Percentiles rank a stretch among this genome's conserved stretches.
Conservation (phyloP, 2,329 filamentous ascomycete genomes). For the Aspergillus pseudotamarii region DNA sequence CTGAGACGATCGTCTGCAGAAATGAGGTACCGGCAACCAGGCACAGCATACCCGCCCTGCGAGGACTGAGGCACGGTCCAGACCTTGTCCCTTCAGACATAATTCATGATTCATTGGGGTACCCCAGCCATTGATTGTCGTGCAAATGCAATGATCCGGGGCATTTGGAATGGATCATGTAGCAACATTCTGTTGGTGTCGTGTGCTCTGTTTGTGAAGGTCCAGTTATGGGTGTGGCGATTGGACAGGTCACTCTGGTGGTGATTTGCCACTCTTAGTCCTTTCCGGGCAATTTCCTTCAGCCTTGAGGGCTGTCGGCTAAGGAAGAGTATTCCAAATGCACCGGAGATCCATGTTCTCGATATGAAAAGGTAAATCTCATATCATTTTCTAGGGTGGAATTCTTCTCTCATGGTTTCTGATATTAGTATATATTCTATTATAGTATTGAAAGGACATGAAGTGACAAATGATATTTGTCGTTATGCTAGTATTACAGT, state of each 20-base stretch:
- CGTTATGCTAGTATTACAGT: background rate
- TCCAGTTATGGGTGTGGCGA: background rate
- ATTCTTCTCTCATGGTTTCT: background rate
- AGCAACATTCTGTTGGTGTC: constrained; percentile 1
- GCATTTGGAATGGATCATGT: constrained; percentile 2
- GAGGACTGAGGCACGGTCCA: constrained; percentile 5
- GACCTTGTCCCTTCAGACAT: background rate
- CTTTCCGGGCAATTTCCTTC: background rate
- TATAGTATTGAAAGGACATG: background rate
- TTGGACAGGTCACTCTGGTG: constrained; percentile 2
- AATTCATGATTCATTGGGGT: constrained; percentile 2
- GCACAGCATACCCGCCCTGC: constrained; percentile 2
- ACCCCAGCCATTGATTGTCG: background rate
- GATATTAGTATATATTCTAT: background rate
- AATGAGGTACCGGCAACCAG: background rate
- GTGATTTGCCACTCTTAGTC: background rate
- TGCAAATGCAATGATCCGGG: constrained; percentile 5
- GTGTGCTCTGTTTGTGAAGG: background rate
- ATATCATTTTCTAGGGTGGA: background rate
- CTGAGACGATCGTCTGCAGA: constrained; percentile 2
- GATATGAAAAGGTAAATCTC: background rate
- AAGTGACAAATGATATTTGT: no score
- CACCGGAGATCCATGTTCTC: background rate
- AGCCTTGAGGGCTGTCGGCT: background rate
- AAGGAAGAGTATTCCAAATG: background rate